Base-by-base conservation (phyloP, 352 stramenopile genomes). In the Aphanomyces cochlioides region DNA sequence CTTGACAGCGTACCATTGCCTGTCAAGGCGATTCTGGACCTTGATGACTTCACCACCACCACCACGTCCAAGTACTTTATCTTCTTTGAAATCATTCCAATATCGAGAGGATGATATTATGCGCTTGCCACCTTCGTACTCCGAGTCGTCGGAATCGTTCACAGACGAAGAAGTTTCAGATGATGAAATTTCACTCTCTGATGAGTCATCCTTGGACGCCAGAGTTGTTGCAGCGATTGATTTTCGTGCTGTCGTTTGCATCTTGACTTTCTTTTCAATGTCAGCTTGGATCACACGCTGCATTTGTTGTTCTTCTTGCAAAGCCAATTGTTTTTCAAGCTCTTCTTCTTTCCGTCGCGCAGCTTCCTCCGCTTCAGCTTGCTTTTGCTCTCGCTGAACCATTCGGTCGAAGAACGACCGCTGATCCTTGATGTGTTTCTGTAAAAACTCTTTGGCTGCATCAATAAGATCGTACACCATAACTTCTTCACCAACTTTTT, bases 351-450 rank as follows among this genome's bases (percentile, higher is more conserved):
- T 47, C 38, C 78, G 73, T 54, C 89, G 78, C 67, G 91, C 77
- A 36, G 79, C 82, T 56, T 77, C 78, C 64, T 91, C 89, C 61
- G 89, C 70, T 69, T 86, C 75, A 1, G 75, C 83, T 17, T 57
- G 67, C 17, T 91, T 78, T 38, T 95, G 82, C 70, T 95, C 84
- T 15, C 86, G 77, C 47, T 90, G 85, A 34, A 94, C 80, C 88
- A 95, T 95, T 66, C 94, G 84, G 50, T 95, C 88, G 21, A 93
- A 93, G 76, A 95, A 93, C 28, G 83, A 92, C 65, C 82, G 88
- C 76, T 90, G 84, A 74, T 92, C 83, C 56, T 92, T 91, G 19
- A 90, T 64, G 69, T 92, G 84, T 45, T 90, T 83, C 59, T 90
- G 79, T 28, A 95, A 81, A 58, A 90, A 95, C 43, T 95, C 88